These are phyloP conservation scores for Erodium moschatum DNA, from an alignment of 441 rosid species.

Conservation along the genomic window DNA sequence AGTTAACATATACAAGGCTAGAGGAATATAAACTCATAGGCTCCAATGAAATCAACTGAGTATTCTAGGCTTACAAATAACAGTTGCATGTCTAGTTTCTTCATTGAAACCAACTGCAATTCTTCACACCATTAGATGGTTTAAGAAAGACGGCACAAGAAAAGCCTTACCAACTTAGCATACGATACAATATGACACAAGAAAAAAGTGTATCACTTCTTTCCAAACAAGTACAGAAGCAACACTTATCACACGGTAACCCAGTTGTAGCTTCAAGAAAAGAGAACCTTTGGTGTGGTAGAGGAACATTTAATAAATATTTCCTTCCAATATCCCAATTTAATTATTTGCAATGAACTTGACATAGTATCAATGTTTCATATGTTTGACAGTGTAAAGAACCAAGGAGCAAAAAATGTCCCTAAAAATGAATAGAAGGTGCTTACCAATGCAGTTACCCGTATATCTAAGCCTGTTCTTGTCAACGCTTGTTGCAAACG, in stretches of 20 bases:
- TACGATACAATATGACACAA: not conserved
- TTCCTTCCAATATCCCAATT: not conserved
- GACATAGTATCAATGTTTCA: no score
- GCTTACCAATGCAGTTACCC: conserved; percentile 61
- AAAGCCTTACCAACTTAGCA: not conserved
- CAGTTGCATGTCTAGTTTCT: not conserved
- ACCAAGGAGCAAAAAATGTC: not conserved
- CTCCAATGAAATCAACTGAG: not conserved
- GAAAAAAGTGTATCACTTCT: not conserved
- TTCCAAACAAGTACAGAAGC: not conserved
- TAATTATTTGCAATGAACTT: not conserved
- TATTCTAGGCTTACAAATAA: not conserved
- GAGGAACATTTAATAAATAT: no score
- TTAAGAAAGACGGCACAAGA: no score
- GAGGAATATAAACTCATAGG: not conserved
- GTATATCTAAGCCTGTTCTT: conserved; percentile 53
- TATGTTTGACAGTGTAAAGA: not conserved
- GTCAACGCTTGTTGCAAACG: conserved; percentile 48
- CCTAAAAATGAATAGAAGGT: conserved; percentile 1
- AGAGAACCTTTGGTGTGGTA: no score
- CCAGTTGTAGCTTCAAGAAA: no score
- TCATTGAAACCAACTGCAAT: not conserved
- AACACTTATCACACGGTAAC: not conserved
- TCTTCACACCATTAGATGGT: not conserved
- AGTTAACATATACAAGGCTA: not conserved